A percentile compares a stretch with the other conserved stretches of the same genome.
These are phyloP conservation scores for Starmerella tilneyi DNA, from an alignment of 805 yeast genomes.

Conservation along the genomic window DNA sequence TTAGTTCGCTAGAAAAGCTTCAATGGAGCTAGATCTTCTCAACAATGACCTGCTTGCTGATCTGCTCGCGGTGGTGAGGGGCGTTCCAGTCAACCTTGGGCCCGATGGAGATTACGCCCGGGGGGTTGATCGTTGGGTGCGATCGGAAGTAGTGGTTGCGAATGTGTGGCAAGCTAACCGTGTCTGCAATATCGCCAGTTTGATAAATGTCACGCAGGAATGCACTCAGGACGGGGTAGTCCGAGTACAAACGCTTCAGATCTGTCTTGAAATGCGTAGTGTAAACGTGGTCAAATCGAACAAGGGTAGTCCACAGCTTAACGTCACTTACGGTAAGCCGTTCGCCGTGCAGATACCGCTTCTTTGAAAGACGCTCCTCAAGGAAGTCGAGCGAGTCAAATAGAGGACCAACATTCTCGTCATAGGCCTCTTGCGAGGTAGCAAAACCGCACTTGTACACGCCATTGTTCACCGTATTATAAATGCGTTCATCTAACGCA, in stretches of 20 bases:
- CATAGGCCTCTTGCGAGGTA: conserved; percentile 71
- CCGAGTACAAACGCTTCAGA: conserved; percentile 62
- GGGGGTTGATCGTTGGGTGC: conserved; percentile 70
- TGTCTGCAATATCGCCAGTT: conserved; percentile 56
- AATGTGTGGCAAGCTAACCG: conserved; percentile 83
- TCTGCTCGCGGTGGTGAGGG: conserved; percentile 22
- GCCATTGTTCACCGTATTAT: conserved; percentile 79
- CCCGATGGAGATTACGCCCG: conserved; percentile 76
- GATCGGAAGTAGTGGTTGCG: conserved; percentile 84
- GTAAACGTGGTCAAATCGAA: conserved; percentile 87
- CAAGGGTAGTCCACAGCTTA: conserved; percentile 73
- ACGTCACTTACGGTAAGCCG: conserved; percentile 82
- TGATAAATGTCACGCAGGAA: conserved; percentile 75
- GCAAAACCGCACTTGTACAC: conserved; percentile 92
- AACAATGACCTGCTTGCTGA: conserved; percentile 2
- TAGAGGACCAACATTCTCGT: conserved; percentile 49
- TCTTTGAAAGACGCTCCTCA: conserved; percentile 28
- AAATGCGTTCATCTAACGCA: conserved; percentile 69
- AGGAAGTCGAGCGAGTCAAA: conserved; percentile 52
- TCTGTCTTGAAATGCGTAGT: conserved; percentile 95
- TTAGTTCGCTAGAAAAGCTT: too few species aligned
- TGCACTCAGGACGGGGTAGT: conserved; percentile 65
- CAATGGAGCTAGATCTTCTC: too few species aligned
- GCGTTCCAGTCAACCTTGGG: conserved; percentile 40
- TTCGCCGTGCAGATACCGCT: conserved; percentile 48